Evolutionary conservation across 2,329 filamentous ascomycete species (phyloP), one percentile per base, ranked within the genome.

Genomic region (Colletotrichum simmondsii): DNA sequence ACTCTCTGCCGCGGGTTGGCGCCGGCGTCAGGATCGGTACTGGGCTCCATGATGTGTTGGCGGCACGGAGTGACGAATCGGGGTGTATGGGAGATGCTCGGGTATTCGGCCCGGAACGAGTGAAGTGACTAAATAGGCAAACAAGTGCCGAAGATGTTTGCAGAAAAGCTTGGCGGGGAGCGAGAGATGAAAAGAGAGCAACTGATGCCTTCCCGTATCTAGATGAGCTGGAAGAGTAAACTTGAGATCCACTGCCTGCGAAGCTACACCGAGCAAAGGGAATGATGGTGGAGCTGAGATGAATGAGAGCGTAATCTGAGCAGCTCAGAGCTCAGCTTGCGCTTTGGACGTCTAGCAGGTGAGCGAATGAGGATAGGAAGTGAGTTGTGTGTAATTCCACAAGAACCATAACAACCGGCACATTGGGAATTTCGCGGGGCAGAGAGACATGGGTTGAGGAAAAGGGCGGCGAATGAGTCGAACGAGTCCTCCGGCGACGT

Each of bases 1-100:
- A 75, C 72, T 61, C 72, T 70, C 53, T 74, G 68, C 49, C 72
- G 65, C 12, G 37, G 61, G 37, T 65, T 32, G 16, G 65, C 57
- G 53, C 49, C 46, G 24, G 24, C n/a, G 60, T 70, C 71, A 35
- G 46, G 22, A n/a, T 70, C 71, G 28, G 26, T 16, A 11, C 26
- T n/a, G 35, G 32, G 8, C 12, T 72, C 66, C 66, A 71, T 72
- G 28, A 16, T 30, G 71, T 32, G 22, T n/a, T 32, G 30, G 28
- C 12, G 63, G 19, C 14, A 24, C 7, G 4, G 16, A 26, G 63
- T 26, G 22, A 24, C 5, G 30, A 16, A 54, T 30, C 7, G 30
- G 12, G 49, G 11, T 6, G 32, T 19, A 28, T 24, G 53, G 35
- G 35, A 19, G 22, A 4, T 5, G 16, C 7, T 37, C 35, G 26